These are phyloP conservation scores for Daldinia childiae DNA, from an alignment of 495 filamentous ascomycete species.

Conservation along the genomic window DNA sequence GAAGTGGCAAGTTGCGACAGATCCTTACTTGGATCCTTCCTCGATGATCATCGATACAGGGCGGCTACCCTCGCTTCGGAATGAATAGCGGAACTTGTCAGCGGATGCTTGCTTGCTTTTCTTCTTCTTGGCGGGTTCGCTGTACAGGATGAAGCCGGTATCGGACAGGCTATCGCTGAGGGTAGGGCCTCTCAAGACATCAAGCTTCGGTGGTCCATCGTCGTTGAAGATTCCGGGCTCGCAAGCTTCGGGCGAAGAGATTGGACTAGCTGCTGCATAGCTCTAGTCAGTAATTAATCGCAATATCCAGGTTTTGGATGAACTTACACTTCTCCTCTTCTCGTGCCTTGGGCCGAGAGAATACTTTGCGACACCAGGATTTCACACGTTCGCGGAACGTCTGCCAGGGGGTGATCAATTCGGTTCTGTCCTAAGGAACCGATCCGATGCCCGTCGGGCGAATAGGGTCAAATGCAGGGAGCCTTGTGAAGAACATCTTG, in stretches of 20 bases:
- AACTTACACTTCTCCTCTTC: not conserved
- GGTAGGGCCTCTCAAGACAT: not conserved
- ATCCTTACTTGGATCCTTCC: not conserved
- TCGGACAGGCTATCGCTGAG: not conserved
- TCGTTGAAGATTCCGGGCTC: not conserved
- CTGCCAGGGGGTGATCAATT: slow-evolving; percentile 1
- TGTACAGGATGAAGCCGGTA: not conserved
- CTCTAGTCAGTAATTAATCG: not conserved
- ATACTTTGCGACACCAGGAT: not conserved
- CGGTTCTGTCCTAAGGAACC: slow-evolving; percentile 12
- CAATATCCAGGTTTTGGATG: not conserved
- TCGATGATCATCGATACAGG: not conserved
- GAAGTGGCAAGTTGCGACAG: not conserved
- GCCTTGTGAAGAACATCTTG: slow-evolving; percentile 4
- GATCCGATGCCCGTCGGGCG: slow-evolving; percentile 9
- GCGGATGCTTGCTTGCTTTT: not conserved
- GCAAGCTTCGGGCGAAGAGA: not conserved
- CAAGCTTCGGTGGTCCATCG: not conserved
- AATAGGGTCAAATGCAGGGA: not conserved
- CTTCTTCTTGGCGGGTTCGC: not conserved
- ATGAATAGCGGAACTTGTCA: not conserved
- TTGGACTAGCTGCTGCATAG: not conserved
- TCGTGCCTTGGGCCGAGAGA: not conserved
- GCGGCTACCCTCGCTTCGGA: not conserved
- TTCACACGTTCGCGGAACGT: not conserved